These are phyloP conservation scores for Mikania micrantha DNA, from an alignment of 129 eudicot species.

Conservation along the genomic window DNA sequence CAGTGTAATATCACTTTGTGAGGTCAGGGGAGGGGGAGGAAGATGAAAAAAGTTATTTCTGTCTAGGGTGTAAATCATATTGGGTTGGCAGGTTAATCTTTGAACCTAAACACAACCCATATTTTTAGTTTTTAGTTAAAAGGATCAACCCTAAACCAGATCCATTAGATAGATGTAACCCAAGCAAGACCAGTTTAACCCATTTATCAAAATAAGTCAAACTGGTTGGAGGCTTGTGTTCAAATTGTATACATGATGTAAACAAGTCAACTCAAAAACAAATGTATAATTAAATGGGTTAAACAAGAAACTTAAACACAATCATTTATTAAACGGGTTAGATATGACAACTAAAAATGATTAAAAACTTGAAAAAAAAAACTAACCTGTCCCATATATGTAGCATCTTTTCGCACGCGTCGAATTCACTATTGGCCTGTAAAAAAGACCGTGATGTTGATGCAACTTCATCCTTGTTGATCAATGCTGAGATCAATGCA, in stretches of 20 bases:
- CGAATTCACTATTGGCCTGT: slow-evolving; percentile 48
- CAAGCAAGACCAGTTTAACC: not conserved
- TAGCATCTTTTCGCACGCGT: slow-evolving; percentile 49
- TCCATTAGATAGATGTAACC: not conserved
- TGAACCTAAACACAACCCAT: not conserved
- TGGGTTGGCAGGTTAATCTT: not conserved
- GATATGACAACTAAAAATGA: not conserved
- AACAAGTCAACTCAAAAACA: not conserved
- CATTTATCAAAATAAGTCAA: not conserved
- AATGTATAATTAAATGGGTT: not conserved
- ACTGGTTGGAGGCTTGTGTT: not conserved
- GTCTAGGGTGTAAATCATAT: not conserved
- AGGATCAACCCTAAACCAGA: too few relatives aligned
- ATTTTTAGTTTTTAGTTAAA: too few relatives aligned
- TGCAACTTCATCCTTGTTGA: slow-evolving; percentile 40
- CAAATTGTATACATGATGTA: not conserved
- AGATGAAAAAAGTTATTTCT: too few relatives aligned
- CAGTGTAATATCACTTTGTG: too few relatives aligned
- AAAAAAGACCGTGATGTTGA: slow-evolving; percentile 43
- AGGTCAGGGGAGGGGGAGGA: too few relatives aligned
- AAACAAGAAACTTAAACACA: not conserved
- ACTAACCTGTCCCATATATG: slow-evolving; percentile 46
- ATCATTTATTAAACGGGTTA: not conserved
- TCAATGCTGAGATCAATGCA: slow-evolving; percentile 40
- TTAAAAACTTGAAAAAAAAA: not conserved